Evolutionary conservation across 306 rosid species (phyloP).

Genomic region (Malus fusca): DNA sequence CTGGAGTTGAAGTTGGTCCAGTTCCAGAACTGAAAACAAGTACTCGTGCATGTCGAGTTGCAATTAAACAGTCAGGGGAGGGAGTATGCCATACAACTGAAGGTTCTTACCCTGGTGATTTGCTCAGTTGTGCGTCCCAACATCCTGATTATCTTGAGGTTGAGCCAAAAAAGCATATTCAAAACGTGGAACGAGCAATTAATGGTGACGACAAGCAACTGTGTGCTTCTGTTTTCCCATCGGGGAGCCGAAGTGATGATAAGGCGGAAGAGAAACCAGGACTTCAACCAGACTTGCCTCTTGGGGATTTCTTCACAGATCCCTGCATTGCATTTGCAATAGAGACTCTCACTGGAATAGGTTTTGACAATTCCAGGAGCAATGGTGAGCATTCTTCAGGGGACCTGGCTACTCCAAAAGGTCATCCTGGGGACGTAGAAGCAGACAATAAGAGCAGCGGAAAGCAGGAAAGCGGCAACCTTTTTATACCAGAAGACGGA

Average conservation of each 20-base stretch:
- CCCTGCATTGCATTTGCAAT: conserved; percentile 94
- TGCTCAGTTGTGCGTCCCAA: conserved; percentile 8
- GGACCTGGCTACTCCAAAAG: conserved; percentile 18
- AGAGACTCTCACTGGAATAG: conserved; percentile 61
- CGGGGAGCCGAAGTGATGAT: conserved; percentile 12
- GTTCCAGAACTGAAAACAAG: conserved; percentile 43
- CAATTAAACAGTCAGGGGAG: conserved; percentile 25
- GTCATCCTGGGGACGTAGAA: conserved; percentile 7
- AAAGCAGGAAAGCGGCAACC: not conserved
- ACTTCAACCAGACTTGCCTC: conserved; percentile 32
- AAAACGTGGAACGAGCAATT: conserved; percentile 9
- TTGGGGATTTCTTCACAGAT: conserved; percentile 56
- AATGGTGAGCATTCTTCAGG: conserved; percentile 17
- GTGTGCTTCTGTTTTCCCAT: conserved; percentile 10
- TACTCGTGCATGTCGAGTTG: conserved; percentile 26
- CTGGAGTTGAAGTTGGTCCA: conserved; percentile 66
- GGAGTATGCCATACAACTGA: conserved; percentile 20
- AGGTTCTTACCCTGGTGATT: conserved; percentile 19
- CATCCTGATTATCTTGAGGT: conserved; percentile 10
- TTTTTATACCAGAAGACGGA: conserved; percentile 1
- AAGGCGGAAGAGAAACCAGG: conserved; percentile 27
- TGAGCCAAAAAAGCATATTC: conserved; percentile 14
- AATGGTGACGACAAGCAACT: conserved; percentile 9
- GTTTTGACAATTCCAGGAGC: conserved; percentile 31
- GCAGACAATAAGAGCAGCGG: not conserved